Conservation (phyloP, 257 asterid genomes). For the Ligustrum vulgare region DNA sequence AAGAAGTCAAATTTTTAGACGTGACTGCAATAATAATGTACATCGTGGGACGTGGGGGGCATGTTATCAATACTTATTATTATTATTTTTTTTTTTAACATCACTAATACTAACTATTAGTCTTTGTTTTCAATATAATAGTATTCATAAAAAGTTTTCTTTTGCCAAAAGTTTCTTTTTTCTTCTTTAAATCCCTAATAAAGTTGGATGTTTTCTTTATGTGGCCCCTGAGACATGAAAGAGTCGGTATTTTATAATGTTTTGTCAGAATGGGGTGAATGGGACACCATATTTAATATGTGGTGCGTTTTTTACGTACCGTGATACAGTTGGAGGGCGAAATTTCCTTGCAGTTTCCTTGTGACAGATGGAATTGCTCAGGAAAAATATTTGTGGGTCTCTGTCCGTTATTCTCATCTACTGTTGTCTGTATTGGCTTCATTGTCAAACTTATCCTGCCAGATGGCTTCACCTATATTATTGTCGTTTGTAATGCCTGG, state of each 20-base stretch:
- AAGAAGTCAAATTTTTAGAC: background rate
- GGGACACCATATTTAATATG: background rate
- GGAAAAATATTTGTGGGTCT: background rate
- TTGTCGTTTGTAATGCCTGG: background rate
- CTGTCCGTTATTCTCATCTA: background rate
- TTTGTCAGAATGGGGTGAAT: background rate
- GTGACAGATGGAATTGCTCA: background rate
- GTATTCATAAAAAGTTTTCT: background rate
- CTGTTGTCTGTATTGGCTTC: background rate
- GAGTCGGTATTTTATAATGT: background rate
- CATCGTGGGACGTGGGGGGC: background rate
- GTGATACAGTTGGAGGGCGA: background rate
- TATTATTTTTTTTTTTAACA: too few relatives aligned
- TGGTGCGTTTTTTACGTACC: background rate
- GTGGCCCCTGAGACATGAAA: background rate
- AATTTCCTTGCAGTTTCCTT: background rate
- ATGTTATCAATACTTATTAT: background rate
- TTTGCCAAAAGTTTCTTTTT: too few relatives aligned
- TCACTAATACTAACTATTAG: too few relatives aligned
- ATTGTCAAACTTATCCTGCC: background rate
- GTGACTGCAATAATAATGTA: background rate
- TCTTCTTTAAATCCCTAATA: too few relatives aligned
- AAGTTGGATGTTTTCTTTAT: background rate
- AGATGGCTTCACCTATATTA: background rate
- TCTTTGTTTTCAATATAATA: background rate